Base-by-base conservation (phyloP, 108 stramenopile species). In the Epithemia pelagica region DNA sequence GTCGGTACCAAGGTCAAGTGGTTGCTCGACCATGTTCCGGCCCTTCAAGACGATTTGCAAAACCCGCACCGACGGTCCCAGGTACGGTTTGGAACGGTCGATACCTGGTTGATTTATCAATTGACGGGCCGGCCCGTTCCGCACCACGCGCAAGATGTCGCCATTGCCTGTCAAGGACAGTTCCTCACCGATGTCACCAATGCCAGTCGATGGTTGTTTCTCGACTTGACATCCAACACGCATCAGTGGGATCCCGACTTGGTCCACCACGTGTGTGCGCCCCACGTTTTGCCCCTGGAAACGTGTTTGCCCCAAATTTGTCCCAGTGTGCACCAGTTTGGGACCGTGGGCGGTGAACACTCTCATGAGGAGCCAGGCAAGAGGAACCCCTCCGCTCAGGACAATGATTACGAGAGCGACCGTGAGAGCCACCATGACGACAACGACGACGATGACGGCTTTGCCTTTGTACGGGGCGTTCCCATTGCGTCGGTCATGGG, bases 401-500 rank as follows among this genome's bases (percentile, higher is more conserved):
- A n/a, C n/a, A n/a, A n/a, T n/a, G n/a, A n/a, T n/a, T n/a, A n/a
- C n/a, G n/a, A n/a, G n/a, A n/a, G n/a, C n/a, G n/a, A n/a, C n/a
- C n/a, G n/a, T n/a, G n/a, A n/a, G n/a, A n/a, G n/a, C n/a, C n/a
- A n/a, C n/a, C n/a, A n/a, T n/a, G n/a, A n/a, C n/a, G n/a, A n/a
- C n/a, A n/a, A n/a, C n/a, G n/a, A n/a, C n/a, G n/a, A n/a, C n/a
- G 74, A 69, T 7, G 67, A 55, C 25, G 79, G 83, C 2, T 64
- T 84, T 28, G 26, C 62, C 53, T 72, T 61, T 22, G 52, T 95
- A 58, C 70, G 80, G 27, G 81, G 86, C 61, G 90, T 96, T 22
- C 86, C 87, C 24, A 60, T 99, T 0, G 74, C 87, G 0, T 80
- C 89, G 24, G 91, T 95, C 58, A 68, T 99, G 27, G 99, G 97